Conservation (phyloP, 176 grass and related monocot species). For the Rhipidocladum racemiflorum region DNA sequence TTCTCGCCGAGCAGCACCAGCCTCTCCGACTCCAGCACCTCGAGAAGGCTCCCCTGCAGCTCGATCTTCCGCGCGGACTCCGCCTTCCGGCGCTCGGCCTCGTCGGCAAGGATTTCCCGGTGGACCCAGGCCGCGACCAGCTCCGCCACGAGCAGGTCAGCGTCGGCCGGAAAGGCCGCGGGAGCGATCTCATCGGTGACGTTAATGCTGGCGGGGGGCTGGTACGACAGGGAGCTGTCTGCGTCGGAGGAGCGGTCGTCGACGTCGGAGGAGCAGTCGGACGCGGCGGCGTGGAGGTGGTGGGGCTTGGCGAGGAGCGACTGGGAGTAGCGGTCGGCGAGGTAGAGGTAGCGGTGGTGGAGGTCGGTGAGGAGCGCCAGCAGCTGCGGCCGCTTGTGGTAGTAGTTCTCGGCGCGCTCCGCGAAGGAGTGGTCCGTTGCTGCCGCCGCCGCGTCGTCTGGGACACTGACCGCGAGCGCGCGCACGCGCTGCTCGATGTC, state of each 20-base stretch:
- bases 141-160: conserved; percentile 51
- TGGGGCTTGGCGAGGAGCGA: conserved; percentile 36
- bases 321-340: conserved; percentile 88
- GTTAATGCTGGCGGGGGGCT: background rate
- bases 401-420: conserved; percentile 76
- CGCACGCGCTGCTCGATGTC: conserved; percentile 86
- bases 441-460: conserved; percentile 41
- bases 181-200: background rate
- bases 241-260: conserved; percentile 68
- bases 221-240: conserved; percentile 84
- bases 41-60: conserved; percentile 84
- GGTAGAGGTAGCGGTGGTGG: conserved; percentile 88
- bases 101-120: conserved; percentile 55
- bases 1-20: conserved; percentile 94
- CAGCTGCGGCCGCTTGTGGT: conserved; percentile 77
- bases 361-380: conserved; percentile 79
- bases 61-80: conserved; percentile 72
- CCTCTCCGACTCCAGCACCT: conserved; percentile 90
- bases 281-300: background rate
- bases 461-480: conserved; percentile 46
- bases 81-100: conserved; percentile 29
- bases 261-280: conserved; percentile 41
- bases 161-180: background rate
- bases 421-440: conserved; percentile 65
- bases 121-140: conserved; percentile 57